Base-by-base conservation (phyloP, 495 filamentous ascomycete genomes). In the Emericellopsis terricola region DNA sequence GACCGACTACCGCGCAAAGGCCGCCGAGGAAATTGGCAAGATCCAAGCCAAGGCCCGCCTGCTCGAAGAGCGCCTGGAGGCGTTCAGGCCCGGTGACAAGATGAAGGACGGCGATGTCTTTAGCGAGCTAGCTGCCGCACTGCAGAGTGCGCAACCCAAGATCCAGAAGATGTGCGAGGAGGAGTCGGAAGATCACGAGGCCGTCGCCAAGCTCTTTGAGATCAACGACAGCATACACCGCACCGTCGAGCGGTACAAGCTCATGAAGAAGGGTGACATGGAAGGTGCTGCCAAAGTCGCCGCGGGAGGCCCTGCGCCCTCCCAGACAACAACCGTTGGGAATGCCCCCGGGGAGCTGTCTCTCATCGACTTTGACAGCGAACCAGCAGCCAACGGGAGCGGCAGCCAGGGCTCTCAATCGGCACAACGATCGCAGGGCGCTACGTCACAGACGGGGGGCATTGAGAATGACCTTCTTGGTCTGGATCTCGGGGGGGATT, bases 121-220 rank as follows among this genome's bases (percentile, higher is more conserved):
- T 45, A 83, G 93, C 67, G 89, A 96, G 60, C 71, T 97, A 33
- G 84, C 84, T n/a, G 78, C 75, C 45, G 75, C 89, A 3, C 60
- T 97, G 19, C 81, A 81, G 51, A 94, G 81, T 43, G 91, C 89
- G 8, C 91, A 96, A 35, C 91, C 89, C 1, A 96, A 97, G 60
- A 97, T 96, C 37, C 85, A 94, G 47, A 93, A 78, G 58, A 97
- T 97, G 86, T 94, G 91, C 50, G 91, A 97, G 50, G 89, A 96
- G 47, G 89, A 97, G 48, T 93, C 82, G 10, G 89, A 96, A 27
- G 89, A 97, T 48, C 71, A 81, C 31, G 91, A 94, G 56, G 89
- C 89, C 11, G 89, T 97, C 8, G 79, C 81, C 29, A 94, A 96
- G 57, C 57, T 97, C 17, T 62, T 96, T 26, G 84, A 97, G 52